Evolutionary conservation across 2,329 filamentous ascomycete genomes (phyloP).

Genomic region (Thelonectria blattea): DNA sequence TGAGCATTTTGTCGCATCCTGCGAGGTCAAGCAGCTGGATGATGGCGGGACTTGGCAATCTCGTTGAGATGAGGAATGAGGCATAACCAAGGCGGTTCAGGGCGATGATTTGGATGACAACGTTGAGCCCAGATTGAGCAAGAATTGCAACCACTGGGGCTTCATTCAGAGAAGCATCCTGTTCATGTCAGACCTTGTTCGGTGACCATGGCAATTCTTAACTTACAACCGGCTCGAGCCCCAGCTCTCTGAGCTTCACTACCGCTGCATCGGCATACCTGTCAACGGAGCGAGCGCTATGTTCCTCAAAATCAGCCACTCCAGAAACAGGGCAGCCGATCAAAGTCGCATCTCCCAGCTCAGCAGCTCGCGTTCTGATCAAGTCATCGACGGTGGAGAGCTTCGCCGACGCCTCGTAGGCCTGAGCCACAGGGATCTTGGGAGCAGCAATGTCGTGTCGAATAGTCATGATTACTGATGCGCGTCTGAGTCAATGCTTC

Average conservation of each 20-base stretch:
- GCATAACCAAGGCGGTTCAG: slow-evolving; percentile 31
- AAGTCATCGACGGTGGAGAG: slow-evolving; percentile 31
- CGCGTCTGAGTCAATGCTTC: background rate
- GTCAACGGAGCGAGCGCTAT: slow-evolving; percentile 29
- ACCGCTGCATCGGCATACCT: slow-evolving; percentile 33
- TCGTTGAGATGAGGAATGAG: slow-evolving; percentile 32
- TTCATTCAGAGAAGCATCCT: slow-evolving; percentile 23
- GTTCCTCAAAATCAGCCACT: slow-evolving; percentile 28
- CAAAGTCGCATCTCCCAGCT: slow-evolving; percentile 21
- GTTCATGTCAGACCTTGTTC: background rate
- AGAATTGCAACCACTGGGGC: slow-evolving; percentile 33
- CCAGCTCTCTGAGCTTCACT: slow-evolving; percentile 19
- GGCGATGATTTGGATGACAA: slow-evolving; percentile 31
- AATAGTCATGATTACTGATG: slow-evolving; percentile 27
- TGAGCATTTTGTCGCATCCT: slow-evolving; percentile 22
- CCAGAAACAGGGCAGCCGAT: slow-evolving; percentile 24
- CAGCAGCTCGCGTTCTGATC: slow-evolving; percentile 24
- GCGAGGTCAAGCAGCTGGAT: slow-evolving; percentile 25
- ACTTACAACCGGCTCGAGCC: slow-evolving; percentile 28
- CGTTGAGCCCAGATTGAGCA: slow-evolving; percentile 28
- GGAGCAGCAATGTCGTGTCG: slow-evolving; percentile 29
- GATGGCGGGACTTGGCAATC: slow-evolving; percentile 28
- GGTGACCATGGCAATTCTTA: accelerated
- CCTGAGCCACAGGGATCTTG: slow-evolving; percentile 13
- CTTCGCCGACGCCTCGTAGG: slow-evolving; percentile 21